phyloP scores from a whole-genome alignment of 225 moss, liverwort and hornwort genomes.

The Bryoerythrophyllum caledonicum region DNA sequence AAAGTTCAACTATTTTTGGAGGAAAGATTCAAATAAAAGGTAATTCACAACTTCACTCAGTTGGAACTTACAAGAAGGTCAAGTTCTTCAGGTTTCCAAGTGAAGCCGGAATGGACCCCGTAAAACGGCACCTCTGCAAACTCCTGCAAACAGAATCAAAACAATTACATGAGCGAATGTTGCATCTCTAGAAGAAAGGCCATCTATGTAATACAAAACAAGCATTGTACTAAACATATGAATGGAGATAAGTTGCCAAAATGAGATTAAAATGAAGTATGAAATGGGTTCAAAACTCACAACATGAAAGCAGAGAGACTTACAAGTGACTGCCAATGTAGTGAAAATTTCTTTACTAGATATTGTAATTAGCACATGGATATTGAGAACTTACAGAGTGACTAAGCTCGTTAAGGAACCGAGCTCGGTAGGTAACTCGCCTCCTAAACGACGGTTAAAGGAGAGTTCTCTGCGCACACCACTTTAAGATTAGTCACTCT shows the following conservation, averaged over 20 bases:
- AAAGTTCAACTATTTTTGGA: too few relatives aligned
- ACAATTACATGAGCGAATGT: background rate
- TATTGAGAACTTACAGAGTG: slow-evolving; percentile 38
- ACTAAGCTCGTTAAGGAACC: slow-evolving; percentile 24
- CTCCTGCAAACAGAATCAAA: slow-evolving; percentile 36
- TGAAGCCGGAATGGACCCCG: slow-evolving; percentile 36
- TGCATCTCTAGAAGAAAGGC: background rate
- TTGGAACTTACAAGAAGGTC: slow-evolving; percentile 39
- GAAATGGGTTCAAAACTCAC: too few relatives aligned
- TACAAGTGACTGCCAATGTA: too few relatives aligned
- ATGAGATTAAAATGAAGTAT: too few relatives aligned
- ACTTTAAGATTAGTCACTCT: background rate
- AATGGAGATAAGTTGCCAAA: too few relatives aligned
- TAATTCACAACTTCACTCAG: background rate
- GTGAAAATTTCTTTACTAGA: too few relatives aligned
- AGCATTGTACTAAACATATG: background rate
- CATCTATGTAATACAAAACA: background rate
- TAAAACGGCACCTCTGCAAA: slow-evolving; percentile 44
- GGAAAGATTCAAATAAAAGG: background rate
- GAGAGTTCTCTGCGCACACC: slow-evolving; percentile 48
- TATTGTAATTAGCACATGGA: background rate
- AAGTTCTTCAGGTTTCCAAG: slow-evolving; percentile 35
- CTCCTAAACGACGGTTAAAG: slow-evolving; percentile 34
- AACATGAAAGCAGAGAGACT: too few relatives aligned
- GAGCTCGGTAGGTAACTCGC: slow-evolving; percentile 35